A percentile compares a stretch with the other conserved stretches of the same genome.
phyloP scores from a whole-genome alignment of 139 green algal species.

The Desmodesmus armatus region DNA sequence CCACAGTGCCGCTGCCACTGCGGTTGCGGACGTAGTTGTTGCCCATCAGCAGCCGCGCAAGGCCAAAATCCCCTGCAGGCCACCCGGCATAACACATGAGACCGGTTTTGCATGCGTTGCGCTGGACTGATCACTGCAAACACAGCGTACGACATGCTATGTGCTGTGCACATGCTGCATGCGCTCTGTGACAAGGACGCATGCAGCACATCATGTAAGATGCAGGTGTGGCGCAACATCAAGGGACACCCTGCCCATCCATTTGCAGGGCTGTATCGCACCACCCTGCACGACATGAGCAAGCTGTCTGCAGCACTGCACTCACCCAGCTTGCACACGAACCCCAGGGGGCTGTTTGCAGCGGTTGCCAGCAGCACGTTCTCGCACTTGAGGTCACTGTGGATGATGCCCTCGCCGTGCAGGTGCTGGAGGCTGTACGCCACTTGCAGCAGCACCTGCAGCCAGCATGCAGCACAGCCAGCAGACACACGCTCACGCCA shows the following conservation, averaged over 20 bases:
- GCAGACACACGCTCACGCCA: background rate
- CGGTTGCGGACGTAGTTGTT: constrained; percentile 38
- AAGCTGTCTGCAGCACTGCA: constrained; percentile 6
- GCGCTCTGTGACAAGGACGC: no score
- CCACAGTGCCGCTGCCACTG: constrained; percentile 45
- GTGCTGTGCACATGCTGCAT: no score
- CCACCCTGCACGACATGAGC: no score
- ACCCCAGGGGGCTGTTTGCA: constrained; percentile 47
- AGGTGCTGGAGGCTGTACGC: constrained; percentile 36
- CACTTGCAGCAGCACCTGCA: constrained; percentile 44
- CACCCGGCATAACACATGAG: background rate
- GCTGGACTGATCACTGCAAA: no score
- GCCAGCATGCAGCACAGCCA: background rate
- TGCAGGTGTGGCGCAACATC: background rate
- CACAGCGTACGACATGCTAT: no score
- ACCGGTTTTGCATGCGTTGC: no score
- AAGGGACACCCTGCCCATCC: background rate
- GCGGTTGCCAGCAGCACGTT: constrained; percentile 71
- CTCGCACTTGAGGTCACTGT: constrained; percentile 43
- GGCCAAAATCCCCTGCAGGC: constrained; percentile 36
- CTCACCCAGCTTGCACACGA: constrained; percentile 63
- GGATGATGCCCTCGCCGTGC: constrained; percentile 30
- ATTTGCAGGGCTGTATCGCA: no score
- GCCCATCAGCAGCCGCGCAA: constrained; percentile 23
- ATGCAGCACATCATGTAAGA: no score